Evolutionary conservation across 2,329 filamentous ascomycete genomes (phyloP).

Genomic region (Biscogniauxia sp.): DNA sequence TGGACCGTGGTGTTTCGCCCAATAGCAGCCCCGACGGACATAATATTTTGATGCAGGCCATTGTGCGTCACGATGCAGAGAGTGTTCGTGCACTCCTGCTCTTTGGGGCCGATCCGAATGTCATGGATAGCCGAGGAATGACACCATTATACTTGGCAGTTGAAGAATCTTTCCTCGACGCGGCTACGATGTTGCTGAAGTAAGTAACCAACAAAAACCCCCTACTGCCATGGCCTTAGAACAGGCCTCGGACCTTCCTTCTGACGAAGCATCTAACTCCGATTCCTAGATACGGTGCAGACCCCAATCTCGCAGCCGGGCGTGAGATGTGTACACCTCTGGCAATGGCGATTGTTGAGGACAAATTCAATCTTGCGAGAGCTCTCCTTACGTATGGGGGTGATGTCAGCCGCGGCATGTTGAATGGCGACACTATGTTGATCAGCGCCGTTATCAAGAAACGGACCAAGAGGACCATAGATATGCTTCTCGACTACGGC

Average conservation of each 20-base stretch:
- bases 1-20: constrained; percentile 56
- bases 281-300: constrained; percentile 51
- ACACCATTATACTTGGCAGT: constrained; percentile 52
- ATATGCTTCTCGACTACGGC: constrained; percentile 59
- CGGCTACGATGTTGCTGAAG: constrained; percentile 59
- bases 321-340: constrained; percentile 55
- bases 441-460: constrained; percentile 60
- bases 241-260: neutral
- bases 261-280: neutral
- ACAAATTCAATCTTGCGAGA: constrained; percentile 56
- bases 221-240: neutral
- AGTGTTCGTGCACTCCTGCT: constrained; percentile 53
- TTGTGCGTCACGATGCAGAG: constrained; percentile 50
- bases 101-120: constrained; percentile 58
- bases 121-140: constrained; percentile 44
- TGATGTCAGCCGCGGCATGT: constrained; percentile 51
- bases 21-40: constrained; percentile 43
- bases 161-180: constrained; percentile 53
- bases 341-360: constrained; percentile 46
- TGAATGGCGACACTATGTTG: constrained; percentile 59
- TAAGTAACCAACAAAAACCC: neutral
- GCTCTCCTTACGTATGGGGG: constrained; percentile 61
- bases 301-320: constrained; percentile 51
- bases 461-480: constrained; percentile 51
- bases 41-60: constrained; percentile 52